A percentile compares a stretch with the other conserved stretches of the same genome.
Evolutionary conservation across 2,329 filamentous ascomycete species (phyloP).

Genomic region (Colletotrichum cuscutae): DNA sequence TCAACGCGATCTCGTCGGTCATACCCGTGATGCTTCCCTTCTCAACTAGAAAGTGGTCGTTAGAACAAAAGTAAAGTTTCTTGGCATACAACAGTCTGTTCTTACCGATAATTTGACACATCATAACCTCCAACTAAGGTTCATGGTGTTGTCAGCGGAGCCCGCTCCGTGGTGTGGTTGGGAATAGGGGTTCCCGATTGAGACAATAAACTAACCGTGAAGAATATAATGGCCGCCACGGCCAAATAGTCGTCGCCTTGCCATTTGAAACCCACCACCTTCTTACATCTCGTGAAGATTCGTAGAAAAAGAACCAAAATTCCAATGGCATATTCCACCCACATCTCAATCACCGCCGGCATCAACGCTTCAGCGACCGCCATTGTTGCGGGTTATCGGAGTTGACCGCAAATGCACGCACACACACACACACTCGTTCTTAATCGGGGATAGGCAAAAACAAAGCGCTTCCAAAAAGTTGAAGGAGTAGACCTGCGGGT

Average conservation of each 20-base stretch:
- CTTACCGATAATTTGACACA: slow-evolving; percentile 31
- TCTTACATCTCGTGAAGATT: slow-evolving; percentile 16
- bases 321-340: slow-evolving; percentile 27
- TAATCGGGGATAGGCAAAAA: not conserved
- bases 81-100: not conserved
- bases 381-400: slow-evolving; percentile 14
- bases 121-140: slow-evolving; percentile 26
- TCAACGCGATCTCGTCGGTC: slow-evolving; percentile 19
- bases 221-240: slow-evolving; percentile 17
- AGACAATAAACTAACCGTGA: slow-evolving; percentile 14
- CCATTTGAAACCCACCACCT: slow-evolving; percentile 20
- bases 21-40: slow-evolving; percentile 30
- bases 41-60: slow-evolving; percentile 1
- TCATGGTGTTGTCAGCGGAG: not conserved
- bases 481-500: not conserved
- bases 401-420: not conserved
- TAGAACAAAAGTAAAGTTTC: not conserved
- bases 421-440: not conserved
- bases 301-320: slow-evolving; percentile 21
- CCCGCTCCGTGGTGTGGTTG: not conserved
- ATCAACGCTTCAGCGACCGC: slow-evolving; percentile 8
- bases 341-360: slow-evolving; percentile 31
- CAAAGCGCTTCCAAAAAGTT: not conserved
- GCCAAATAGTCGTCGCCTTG: slow-evolving; percentile 28
- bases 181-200: not conserved